phyloP scores from a whole-genome alignment of 2,329 filamentous ascomycete genomes.

The Pyrenophora tritici-repentis region DNA sequence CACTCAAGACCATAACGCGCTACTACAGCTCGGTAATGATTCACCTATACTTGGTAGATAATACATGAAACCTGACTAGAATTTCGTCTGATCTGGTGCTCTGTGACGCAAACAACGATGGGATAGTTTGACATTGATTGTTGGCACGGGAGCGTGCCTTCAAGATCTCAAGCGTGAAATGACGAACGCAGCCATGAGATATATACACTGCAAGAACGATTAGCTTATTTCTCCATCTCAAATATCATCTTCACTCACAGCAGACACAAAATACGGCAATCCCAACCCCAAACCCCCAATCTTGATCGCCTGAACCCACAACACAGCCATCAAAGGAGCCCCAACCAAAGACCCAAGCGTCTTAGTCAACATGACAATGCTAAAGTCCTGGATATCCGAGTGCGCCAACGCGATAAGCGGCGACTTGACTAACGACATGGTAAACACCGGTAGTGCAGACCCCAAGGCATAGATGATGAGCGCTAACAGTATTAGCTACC shows the following conservation, averaged over 20 bases:
- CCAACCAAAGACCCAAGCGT: constrained; percentile 44
- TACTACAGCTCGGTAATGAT: too few species aligned
- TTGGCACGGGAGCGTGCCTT: background rate
- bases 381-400: constrained; percentile 42
- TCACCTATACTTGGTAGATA: too few species aligned
- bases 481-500: constrained; percentile 28
- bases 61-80: too few species aligned
- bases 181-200: constrained; percentile 11
- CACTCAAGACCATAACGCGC: too few species aligned
- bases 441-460: constrained; percentile 47
- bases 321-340: constrained; percentile 43
- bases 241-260: constrained; percentile 26
- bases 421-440: constrained; percentile 46
- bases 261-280: constrained; percentile 44
- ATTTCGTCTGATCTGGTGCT: too few species aligned
- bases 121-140: too few species aligned
- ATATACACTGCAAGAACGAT: constrained; percentile 13
- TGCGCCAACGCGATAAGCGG: constrained; percentile 35
- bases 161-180: constrained; percentile 7
- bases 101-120: too few species aligned
- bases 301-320: constrained; percentile 45
- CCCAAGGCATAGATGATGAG: constrained; percentile 47
- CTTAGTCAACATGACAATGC: constrained; percentile 46
- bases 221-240: background rate
- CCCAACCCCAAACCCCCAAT: constrained; percentile 40